A percentile compares a stretch with the other conserved stretches of the same genome.
Evolutionary conservation across 805 yeast genomes (phyloP).

Genomic region (Zygosaccharomyces kombuchaensis): DNA sequence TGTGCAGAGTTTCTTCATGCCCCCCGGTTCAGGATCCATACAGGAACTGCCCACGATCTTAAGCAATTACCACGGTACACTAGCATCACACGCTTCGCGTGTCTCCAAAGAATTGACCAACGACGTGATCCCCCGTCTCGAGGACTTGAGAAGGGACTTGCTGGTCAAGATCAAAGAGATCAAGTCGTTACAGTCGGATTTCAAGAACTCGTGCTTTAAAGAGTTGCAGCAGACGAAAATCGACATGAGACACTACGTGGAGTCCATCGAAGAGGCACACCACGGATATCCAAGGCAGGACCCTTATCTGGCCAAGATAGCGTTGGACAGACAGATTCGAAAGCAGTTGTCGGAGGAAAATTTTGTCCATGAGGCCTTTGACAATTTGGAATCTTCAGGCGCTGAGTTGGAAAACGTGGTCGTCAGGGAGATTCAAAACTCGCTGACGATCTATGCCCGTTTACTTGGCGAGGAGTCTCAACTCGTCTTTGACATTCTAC

Average conservation of each 20-base stretch:
- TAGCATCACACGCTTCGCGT: conserved; percentile 54
- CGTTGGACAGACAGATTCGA: conserved; percentile 71
- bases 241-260: conserved; percentile 49
- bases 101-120: conserved; percentile 57
- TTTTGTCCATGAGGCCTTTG: conserved; percentile 80
- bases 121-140: conserved; percentile 61
- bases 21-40: conserved; percentile 73
- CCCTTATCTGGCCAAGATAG: conserved; percentile 71
- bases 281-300: conserved; percentile 52
- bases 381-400: conserved; percentile 83
- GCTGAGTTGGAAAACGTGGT: conserved; percentile 85
- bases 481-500: conserved; percentile 58
- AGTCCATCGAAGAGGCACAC: conserved; percentile 62
- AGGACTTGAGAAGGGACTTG: conserved; percentile 68
- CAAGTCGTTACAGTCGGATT: conserved; percentile 75
- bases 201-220: conserved; percentile 66
- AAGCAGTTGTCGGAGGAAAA: conserved; percentile 79
- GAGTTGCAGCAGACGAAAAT: conserved; percentile 65
- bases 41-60: conserved; percentile 76
- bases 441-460: conserved; percentile 67
- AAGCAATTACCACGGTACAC: conserved; percentile 57
- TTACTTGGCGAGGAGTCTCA: conserved; percentile 70
- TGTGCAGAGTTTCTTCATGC: conserved; percentile 53
- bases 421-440: conserved; percentile 78
- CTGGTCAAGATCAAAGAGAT: conserved; percentile 84